Base-by-base conservation (phyloP, 352 stramenopile genomes). In the Thraustochytrium striatum region DNA sequence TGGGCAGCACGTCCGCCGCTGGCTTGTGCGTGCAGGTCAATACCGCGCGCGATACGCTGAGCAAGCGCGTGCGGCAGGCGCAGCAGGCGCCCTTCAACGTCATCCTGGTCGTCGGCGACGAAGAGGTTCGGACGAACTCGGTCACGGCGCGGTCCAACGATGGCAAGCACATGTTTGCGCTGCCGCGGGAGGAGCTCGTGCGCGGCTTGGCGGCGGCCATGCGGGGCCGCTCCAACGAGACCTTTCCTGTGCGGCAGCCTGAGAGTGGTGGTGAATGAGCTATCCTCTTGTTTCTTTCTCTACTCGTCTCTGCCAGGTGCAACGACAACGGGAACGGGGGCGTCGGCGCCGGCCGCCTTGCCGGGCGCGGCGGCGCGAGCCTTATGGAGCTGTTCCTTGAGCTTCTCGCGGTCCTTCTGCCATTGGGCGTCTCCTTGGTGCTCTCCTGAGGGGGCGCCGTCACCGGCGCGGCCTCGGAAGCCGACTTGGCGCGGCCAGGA, bases 31-130 rank as follows among this genome's bases (percentile, higher is more conserved):
- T 95, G 35, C 93, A 98, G 78, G 92, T 97, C 30, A 95, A 99
- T 82, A 85, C 93, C 47, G 92, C 90, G 19, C 93, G 91, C 83
- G 93, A 97, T 82, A 98, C 94, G n/a, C 90, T 99, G 62, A 96
- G 97, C 85, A 99, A 99, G 89, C 98, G 98, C 86, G 94, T 99
- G n/a, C 90, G 94, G 41, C 94, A 98, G 81, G 95, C 92, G 0
- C 93, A 98, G 86, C 85, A 98, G 78, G 92, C 91, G 16, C 94
- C 98, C 82, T 99, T 97, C 85, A 99, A 98, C 87, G 98, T 97
- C 82, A 97, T 98, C 75, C 86, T 98, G 33, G 94, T 98, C 32
- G 93, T 99, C 62, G 96, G 96, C 50, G 90, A 94, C 72, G 84
- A 91, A 53, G 96, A 99, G 81, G 86, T 94, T 32, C 87, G 91